A percentile compares a stretch with the other conserved stretches of the same genome.
Conservation (phyloP, 306 rosid genomes). For the Malus sylvestris region DNA sequence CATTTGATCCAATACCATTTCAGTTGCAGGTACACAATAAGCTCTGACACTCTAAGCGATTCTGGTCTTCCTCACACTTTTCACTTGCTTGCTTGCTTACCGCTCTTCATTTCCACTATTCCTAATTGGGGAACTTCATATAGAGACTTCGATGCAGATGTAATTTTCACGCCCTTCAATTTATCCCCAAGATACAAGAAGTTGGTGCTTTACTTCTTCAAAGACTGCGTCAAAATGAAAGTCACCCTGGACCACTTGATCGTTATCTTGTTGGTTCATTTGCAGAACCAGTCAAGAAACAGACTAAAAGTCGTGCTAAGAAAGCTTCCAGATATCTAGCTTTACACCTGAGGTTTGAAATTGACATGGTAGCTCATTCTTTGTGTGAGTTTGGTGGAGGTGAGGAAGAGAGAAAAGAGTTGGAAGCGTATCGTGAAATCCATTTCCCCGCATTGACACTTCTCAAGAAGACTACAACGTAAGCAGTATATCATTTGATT, state of each 20-base stretch:
- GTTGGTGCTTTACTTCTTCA: conserved; percentile 80
- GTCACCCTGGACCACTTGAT: conserved; percentile 61
- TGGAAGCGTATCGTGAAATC: conserved; percentile 81
- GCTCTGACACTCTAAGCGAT: conserved; percentile 18
- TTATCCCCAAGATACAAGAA: conserved; percentile 91
- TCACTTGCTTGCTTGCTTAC: conserved; percentile 17
- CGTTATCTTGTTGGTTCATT: conserved; percentile 61
- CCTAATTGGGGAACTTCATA: conserved; percentile 85
- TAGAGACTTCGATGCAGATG: conserved; percentile 99
- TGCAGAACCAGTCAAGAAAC: conserved; percentile 34
- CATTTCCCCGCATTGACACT: conserved; percentile 83
- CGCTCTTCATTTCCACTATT: conserved; percentile 27
- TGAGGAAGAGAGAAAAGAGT: conserved; percentile 75
- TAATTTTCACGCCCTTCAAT: conserved; percentile 88
- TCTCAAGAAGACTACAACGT: conserved; percentile 63
- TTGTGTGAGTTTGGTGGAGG: conserved; percentile 96
- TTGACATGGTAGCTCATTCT: conserved; percentile 98
- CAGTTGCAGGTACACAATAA: conserved; percentile 66
- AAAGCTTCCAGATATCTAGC: conserved; percentile 81
- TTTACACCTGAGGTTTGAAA: conserved; percentile 93
- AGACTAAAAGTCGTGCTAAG: conserved; percentile 30
- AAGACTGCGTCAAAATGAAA: conserved; percentile 62
- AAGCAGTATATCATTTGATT: conserved; percentile 16
- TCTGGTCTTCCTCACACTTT: conserved; percentile 8
- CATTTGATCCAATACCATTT: conserved; percentile 85